These are phyloP conservation scores for Aaosphaeria arxii DNA, from an alignment of 2,329 filamentous ascomycete genomes.

Conservation along the genomic window DNA sequence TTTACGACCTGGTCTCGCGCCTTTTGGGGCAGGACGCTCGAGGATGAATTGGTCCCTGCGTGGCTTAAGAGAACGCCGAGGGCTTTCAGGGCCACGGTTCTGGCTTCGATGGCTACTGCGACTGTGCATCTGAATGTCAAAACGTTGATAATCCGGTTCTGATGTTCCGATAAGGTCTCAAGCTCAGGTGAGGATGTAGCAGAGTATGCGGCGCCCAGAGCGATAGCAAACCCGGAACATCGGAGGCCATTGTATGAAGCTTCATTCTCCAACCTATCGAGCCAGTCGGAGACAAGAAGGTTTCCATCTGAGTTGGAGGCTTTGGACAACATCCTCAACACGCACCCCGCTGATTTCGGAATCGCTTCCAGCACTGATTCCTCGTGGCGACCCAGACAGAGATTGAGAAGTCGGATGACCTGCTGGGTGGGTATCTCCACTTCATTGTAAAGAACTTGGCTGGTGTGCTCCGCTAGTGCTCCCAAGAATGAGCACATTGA, in stretches of 20 bases:
- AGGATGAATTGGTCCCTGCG: slow-evolving; percentile 1
- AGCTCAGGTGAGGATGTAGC: slow-evolving; percentile 2
- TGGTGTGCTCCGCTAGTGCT: slow-evolving; percentile 22
- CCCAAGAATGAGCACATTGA: slow-evolving; percentile 57
- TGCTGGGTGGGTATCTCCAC: slow-evolving; percentile 11
- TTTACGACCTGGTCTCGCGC: slow-evolving; percentile 20
- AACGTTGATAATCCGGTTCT: slow-evolving; percentile 27
- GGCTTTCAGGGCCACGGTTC: slow-evolving; percentile 42
- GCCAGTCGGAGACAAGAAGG: slow-evolving; percentile 24
- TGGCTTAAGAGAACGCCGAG: slow-evolving; percentile 33
- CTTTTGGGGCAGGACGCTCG: slow-evolving; percentile 7
- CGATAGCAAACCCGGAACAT: slow-evolving; percentile 44
- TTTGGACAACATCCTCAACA: slow-evolving; percentile 16
- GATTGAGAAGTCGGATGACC: slow-evolving; percentile 21
- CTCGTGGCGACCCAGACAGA: slow-evolving; percentile 35
- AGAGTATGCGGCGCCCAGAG: slow-evolving; percentile 39
- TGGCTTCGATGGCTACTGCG: slow-evolving; percentile 42
- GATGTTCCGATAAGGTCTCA: neutral
- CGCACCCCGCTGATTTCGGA: slow-evolving; percentile 15
- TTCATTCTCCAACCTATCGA: slow-evolving; percentile 31
- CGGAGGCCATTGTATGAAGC: slow-evolving; percentile 38
- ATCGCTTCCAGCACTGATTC: slow-evolving; percentile 31
- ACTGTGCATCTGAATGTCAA: slow-evolving; percentile 36
- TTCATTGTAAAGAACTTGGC: slow-evolving; percentile 6
- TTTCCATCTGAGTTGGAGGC: slow-evolving; percentile 8